phyloP scores from a whole-genome alignment of 176 grass and related monocot genomes.

The Tillandsia leiboldiana region DNA sequence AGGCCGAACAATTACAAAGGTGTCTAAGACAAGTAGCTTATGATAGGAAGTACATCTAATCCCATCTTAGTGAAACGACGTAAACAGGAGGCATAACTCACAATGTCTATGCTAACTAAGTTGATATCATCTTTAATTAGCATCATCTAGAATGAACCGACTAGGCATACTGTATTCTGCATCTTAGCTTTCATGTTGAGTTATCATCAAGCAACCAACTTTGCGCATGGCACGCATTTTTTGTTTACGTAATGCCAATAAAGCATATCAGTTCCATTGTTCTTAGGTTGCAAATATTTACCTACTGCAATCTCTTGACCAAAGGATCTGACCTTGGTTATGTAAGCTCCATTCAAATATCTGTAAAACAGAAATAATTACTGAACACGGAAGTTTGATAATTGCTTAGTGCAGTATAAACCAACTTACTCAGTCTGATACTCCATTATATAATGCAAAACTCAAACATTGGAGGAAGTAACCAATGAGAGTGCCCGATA shows the following conservation, averaged over 20 bases:
- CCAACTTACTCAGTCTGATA: too few species aligned
- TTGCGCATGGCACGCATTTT: neutral
- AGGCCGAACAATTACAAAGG: too few species aligned
- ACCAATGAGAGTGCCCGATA: neutral
- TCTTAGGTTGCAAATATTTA: constrained; percentile 22
- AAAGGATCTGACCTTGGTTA: constrained; percentile 92
- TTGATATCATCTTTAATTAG: neutral
- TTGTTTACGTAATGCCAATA: neutral
- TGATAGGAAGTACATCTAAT: too few species aligned
- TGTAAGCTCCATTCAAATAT: constrained; percentile 99
- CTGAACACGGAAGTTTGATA: too few species aligned
- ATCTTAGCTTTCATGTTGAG: neutral
- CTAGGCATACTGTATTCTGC: neutral
- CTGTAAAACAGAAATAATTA: constrained; percentile 25
- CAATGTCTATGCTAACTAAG: too few species aligned
- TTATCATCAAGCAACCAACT: neutral
- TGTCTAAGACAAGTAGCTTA: too few species aligned
- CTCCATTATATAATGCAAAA: too few species aligned
- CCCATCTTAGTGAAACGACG: too few species aligned
- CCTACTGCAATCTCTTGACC: constrained; percentile 89
- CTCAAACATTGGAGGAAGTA: too few species aligned
- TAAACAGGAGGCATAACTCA: too few species aligned
- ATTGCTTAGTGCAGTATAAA: too few species aligned
- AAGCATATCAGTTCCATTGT: neutral
- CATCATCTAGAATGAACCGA: neutral